phyloP scores from a whole-genome alignment of 176 grass and related monocot species.

The Carex littledalei region DNA sequence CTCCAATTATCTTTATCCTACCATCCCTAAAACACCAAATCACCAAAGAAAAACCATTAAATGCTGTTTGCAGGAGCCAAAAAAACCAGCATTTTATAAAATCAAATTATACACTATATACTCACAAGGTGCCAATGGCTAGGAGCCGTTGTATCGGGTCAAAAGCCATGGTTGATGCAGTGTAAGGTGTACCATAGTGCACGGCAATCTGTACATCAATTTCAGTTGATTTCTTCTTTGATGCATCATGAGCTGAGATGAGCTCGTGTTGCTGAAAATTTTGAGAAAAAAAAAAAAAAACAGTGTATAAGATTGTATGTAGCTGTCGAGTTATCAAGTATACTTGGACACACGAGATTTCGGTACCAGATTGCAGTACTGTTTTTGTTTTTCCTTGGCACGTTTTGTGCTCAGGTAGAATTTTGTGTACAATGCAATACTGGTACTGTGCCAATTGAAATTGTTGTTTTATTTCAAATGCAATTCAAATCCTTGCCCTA shows the following conservation, averaged over 20 bases:
- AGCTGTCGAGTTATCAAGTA: neutral
- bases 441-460: neutral
- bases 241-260: neutral
- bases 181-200: conserved; percentile 79
- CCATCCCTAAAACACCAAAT: conserved; percentile 60
- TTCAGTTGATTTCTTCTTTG: conserved; percentile 13
- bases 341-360: neutral
- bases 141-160: conserved; percentile 87
- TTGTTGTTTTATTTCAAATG: neutral
- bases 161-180: conserved; percentile 67
- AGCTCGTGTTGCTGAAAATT: conserved; percentile 11
- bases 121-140: conserved; percentile 81
- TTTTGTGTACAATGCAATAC: neutral
- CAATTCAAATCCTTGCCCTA: neutral
- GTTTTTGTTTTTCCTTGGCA: neutral
- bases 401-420: neutral
- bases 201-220: conserved; percentile 57
- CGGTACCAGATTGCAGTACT: neutral
- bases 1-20: conserved; percentile 87
- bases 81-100: neutral
- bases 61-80: neutral
- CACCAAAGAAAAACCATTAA: neutral
- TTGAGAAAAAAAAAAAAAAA: neutral
- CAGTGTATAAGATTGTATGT: neutral
- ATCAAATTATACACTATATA: conserved; percentile 1